Base-by-base conservation (phyloP, 257 asterid genomes). In the Penstemon barbatus region DNA sequence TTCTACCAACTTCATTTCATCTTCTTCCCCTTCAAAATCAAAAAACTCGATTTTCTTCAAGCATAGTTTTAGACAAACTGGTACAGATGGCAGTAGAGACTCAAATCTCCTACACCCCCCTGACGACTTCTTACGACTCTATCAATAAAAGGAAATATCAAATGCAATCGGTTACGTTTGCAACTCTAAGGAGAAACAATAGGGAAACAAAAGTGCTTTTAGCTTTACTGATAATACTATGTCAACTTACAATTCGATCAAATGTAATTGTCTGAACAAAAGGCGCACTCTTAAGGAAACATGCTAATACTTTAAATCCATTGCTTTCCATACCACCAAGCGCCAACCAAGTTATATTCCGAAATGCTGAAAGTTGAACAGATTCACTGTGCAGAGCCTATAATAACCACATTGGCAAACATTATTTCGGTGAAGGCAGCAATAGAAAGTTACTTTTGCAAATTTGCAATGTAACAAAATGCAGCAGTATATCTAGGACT, bases 261-360 rank as follows among this genome's bases (percentile, higher is more conserved):
- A 63, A 25, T 4, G 56, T 45, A 50, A 63, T 57, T 44, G 3
- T 63, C 13, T 9, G 8, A 13, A 63, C 57, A 44, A 25, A 25
- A 63, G 69, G 69, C 37, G 57, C 42, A 63, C 5, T 50, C 8
- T 7, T 36, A 33, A 63, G 55, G 10, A 63, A 63, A 25, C 53
- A 43, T 5, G 69, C 69, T n/a, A 63, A 48, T 6, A 48, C 2
- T 4, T 37, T 19, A 56, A 48, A 63, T 48, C 57, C 69, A 45
- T 1, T 9, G 50, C 8, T 36, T 37, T 8, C 36, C 45, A 63
- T 2, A 57, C 13, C 10, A 46, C 69, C 57, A 12, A 63, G 69
- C 6, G 45, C 54, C 41, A 63, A 48, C 45, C 56, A 45, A 46
- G 57, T 63, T 57, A 63, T 4, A 44, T 63, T 33, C 69, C 5